Base-by-base conservation (phyloP, 1,284 basidiomycete genomes). In the Melampsora americana region DNA sequence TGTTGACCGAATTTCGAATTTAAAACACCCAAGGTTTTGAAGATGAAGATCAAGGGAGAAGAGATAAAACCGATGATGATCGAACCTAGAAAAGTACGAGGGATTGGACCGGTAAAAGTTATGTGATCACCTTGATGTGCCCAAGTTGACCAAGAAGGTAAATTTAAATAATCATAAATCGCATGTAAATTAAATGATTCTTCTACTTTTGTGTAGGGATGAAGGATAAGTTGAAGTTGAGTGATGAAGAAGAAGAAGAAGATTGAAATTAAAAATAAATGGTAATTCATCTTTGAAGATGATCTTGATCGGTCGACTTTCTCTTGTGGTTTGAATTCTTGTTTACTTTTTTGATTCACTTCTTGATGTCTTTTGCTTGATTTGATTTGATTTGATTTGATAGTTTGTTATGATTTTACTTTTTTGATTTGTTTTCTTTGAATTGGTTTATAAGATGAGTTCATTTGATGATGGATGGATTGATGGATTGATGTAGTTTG, bases 151-250 rank as follows among this genome's bases (percentile, higher is more conserved):
- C 72, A 18, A 90, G 80, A 12, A 92, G 92, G 79, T 91, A 90
- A 84, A 90, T 87, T 42, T 97, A 85, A 48, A 26, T 93, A 86
- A 83, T 99, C 95, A 82, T 96, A 92, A 0, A 87, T 88, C 0
- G 93, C 95, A 82, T 99, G 95, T 5, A 98, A 86, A 78, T 91
- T 94, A 86, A 98, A 97, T 81, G 90, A 92, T 84, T 99, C 95
- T 83, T 99, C 96, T 53, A 99, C 95, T 84, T 99, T 99, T 2
- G 92, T 92, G 82, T 91, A 95, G 0, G 95, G 95, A 2, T 91
- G 87, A 5, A 92, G 83, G 5, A 90, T 79, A 70, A 94, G 89
- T 80, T 95, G 90, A 0, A 83, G 78, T 84, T 87, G 89, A 60
- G 86, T 85, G 32, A 88, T 85, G 0, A 83, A 79, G 56, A 91